Evolutionary conservation across 2,329 filamentous ascomycete genomes (phyloP).

Genomic region (Aureobasidium leucospermi): DNA sequence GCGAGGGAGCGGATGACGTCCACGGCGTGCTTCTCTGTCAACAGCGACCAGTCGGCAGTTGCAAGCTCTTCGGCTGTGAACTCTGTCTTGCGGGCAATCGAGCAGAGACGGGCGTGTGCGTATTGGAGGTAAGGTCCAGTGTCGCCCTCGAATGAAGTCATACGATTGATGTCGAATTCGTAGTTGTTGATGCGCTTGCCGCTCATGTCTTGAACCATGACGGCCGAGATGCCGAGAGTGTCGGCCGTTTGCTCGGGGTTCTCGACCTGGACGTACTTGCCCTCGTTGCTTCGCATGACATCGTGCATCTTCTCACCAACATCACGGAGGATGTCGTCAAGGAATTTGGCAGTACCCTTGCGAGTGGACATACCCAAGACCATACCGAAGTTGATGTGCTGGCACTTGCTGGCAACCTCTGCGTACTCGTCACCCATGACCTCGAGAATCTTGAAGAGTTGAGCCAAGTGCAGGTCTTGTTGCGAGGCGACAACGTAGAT

Average conservation of each 20-base stretch:
- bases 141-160: constrained; percentile 79
- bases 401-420: constrained; percentile 51
- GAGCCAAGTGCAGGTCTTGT: constrained; percentile 57
- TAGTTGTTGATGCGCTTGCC: constrained; percentile 74
- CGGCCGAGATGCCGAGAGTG: constrained; percentile 81
- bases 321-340: constrained; percentile 43
- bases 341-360: constrained; percentile 45
- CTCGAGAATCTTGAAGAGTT: constrained; percentile 59
- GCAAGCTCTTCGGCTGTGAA: constrained; percentile 47
- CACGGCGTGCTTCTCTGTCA: constrained; percentile 64
- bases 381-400: constrained; percentile 61
- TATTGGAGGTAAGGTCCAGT: constrained; percentile 83
- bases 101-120: constrained; percentile 63
- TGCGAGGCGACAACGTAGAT: constrained; percentile 60
- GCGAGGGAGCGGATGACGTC: constrained; percentile 69
- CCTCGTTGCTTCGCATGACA: constrained; percentile 83
- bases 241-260: constrained; percentile 78
- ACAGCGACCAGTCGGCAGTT: constrained; percentile 57
- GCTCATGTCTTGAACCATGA: constrained; percentile 98
- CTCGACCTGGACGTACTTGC: constrained; percentile 85
- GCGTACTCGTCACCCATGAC: constrained; percentile 50
- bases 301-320: constrained; percentile 96
- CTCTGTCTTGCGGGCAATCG: constrained; percentile 51
- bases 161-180: constrained; percentile 70
- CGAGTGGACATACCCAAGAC: constrained; percentile 58